Evolutionary conservation across 768 basidiomycete species (phyloP).

Genomic region (Lepiota brunneoincarnata): DNA sequence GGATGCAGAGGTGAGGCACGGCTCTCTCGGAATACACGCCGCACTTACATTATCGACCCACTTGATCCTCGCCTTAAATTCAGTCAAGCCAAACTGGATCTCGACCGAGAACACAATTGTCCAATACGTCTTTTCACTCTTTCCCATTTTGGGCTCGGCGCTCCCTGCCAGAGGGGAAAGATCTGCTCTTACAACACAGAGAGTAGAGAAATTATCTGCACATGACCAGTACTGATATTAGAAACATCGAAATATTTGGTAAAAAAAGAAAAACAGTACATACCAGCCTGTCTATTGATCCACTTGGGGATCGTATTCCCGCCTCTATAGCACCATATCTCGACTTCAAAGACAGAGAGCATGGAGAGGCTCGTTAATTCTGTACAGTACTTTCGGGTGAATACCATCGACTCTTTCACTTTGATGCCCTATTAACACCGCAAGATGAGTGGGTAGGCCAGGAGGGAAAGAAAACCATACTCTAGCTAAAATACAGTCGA

Average conservation of each 20-base stretch:
- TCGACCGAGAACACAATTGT: conserved; percentile 83
- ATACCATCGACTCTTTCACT: conserved; percentile 81
- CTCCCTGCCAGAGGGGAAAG: conserved; percentile 69
- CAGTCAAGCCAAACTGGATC: conserved; percentile 80
- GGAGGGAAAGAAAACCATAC: conserved; percentile 34
- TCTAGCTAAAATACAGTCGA: conserved; percentile 74
- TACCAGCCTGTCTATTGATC: conserved; percentile 63
- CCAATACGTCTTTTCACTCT: conserved; percentile 72
- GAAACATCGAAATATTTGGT: not conserved
- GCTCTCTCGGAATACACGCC: not conserved
- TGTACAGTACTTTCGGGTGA: conserved; percentile 79
- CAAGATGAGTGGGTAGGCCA: not conserved
- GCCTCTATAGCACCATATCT: conserved; percentile 84
- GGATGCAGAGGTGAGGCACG: not conserved
- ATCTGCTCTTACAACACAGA: conserved; percentile 78
- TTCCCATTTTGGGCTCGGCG: conserved; percentile 64
- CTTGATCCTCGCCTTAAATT: conserved; percentile 80
- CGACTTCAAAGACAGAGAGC: conserved; percentile 78
- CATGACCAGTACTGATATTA: not conserved
- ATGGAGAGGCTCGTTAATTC: conserved; percentile 75
- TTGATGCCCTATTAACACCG: conserved; percentile 48
- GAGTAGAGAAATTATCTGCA: conserved; percentile 67
- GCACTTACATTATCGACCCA: conserved; percentile 74
- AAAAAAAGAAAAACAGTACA: conserved; percentile 16
- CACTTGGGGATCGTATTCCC: conserved; percentile 68